A percentile compares a stretch with the other conserved stretches of the same genome.
Evolutionary conservation across 768 basidiomycete species (phyloP).

Genomic region (Pleurotus citrinopileatus): DNA sequence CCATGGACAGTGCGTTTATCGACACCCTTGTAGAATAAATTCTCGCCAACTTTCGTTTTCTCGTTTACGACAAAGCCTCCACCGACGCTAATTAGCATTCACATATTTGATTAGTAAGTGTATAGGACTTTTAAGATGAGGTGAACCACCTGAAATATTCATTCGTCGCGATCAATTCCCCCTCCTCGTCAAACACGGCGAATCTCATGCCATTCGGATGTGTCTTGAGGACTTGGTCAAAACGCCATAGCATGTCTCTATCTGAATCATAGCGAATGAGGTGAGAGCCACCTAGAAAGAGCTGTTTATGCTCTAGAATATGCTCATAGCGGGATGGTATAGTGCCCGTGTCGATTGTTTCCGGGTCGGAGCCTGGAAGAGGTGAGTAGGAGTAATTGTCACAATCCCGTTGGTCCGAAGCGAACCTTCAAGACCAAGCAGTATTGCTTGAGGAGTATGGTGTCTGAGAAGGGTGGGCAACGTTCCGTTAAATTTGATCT

Average conservation of each 20-base stretch:
- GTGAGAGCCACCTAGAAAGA: constrained; percentile 71
- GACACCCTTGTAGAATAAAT: constrained; percentile 91
- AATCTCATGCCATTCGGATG: constrained; percentile 96
- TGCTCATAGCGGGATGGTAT: constrained; percentile 72
- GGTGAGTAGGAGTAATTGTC: background rate
- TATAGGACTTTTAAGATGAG: no score
- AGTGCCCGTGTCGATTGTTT: constrained; percentile 87
- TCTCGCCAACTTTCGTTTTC: constrained; percentile 92
- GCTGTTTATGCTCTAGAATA: constrained; percentile 61
- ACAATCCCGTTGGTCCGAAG: constrained; percentile 13
- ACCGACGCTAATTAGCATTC: constrained; percentile 55
- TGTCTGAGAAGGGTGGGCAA: constrained; percentile 55
- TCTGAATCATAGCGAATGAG: constrained; percentile 86
- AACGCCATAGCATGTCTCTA: constrained; percentile 90
- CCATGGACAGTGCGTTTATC: constrained; percentile 79
- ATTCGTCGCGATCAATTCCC: constrained; percentile 88
- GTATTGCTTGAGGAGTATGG: constrained; percentile 84
- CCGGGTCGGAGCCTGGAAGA: constrained; percentile 73
- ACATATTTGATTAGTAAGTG: background rate
- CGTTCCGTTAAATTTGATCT: background rate
- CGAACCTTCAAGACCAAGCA: constrained; percentile 74
- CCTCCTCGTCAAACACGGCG: constrained; percentile 76
- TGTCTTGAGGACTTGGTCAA: constrained; percentile 84
- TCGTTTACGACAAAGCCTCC: constrained; percentile 96
- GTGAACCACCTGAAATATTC: constrained; percentile 77